A percentile compares a stretch with the other conserved stretches of the same genome.
Conservation (phyloP, 805 yeast genomes). For the Myxozyma melibiosi region DNA sequence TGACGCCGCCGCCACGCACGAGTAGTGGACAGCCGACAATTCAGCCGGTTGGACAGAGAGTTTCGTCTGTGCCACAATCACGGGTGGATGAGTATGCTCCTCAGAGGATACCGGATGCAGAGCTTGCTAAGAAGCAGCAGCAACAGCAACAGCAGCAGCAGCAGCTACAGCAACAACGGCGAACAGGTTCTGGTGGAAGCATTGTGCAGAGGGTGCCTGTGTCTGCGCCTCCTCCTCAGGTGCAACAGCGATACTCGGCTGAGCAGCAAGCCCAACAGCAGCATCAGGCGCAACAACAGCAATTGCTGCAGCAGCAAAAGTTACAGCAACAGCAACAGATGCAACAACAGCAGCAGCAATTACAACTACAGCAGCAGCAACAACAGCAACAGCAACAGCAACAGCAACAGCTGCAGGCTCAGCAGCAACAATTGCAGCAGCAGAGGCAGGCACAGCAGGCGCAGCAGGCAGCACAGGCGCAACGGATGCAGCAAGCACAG, state of each 20-base stretch:
- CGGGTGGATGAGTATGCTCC: too few species aligned
- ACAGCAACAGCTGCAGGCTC: constrained; percentile 19
- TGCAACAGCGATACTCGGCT: not conserved
- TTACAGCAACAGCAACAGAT: not conserved
- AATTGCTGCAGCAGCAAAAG: not conserved
- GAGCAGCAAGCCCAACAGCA: too few species aligned
- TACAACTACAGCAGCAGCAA: not conserved
- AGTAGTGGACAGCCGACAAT: not conserved
- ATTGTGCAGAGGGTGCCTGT: constrained; percentile 5
- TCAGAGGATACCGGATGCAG: too few species aligned
- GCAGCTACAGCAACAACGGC: constrained; percentile 12
- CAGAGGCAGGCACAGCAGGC: constrained; percentile 10
- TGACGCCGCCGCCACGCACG: not conserved
- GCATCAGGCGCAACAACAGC: too few species aligned
- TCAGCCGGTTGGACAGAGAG: not conserved
- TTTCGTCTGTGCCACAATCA: too few species aligned
- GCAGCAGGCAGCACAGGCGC: constrained; percentile 29
- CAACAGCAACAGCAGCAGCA: constrained; percentile 10
- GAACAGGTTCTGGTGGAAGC: not conserved
- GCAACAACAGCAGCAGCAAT: not conserved
- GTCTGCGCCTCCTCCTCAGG: not conserved
- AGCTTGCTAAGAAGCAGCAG: not conserved
- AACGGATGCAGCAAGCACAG: constrained; percentile 48
- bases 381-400: constrained; percentile 3
- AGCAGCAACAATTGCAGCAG: constrained; percentile 20